phyloP scores from a whole-genome alignment of 257 asterid species.

The Primulina tabacum region DNA sequence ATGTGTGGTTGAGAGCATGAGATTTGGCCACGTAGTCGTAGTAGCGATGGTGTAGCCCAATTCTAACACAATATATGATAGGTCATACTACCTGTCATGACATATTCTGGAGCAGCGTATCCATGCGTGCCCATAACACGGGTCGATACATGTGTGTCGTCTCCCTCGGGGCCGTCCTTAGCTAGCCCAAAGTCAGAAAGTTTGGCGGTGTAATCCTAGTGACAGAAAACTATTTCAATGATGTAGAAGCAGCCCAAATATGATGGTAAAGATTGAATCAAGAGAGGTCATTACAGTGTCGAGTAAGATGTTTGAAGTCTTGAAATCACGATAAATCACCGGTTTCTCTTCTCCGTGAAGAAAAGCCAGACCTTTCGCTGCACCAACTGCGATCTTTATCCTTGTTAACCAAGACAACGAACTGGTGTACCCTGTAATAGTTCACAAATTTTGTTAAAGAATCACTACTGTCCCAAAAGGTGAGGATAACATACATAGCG shows the following conservation, averaged over 20 bases:
- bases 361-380: conserved; percentile 83
- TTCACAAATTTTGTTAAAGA: neutral
- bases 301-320: conserved; percentile 68
- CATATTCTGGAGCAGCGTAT: conserved; percentile 85
- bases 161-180: conserved; percentile 80
- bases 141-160: conserved; percentile 64
- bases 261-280: neutral
- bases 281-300: conserved; percentile 27
- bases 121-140: conserved; percentile 92
- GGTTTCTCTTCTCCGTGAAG: conserved; percentile 77
- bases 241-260: conserved; percentile 8
- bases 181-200: conserved; percentile 87
- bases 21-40: too few species aligned
- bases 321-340: conserved; percentile 73
- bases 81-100: conserved; percentile 58
- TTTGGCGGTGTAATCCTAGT: conserved; percentile 61
- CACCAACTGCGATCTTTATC: conserved; percentile 62
- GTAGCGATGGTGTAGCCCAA: too few species aligned
- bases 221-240: neutral
- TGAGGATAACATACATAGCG: neutral
- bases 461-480: too few species aligned
- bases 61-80: too few species aligned
- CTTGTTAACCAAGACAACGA: conserved; percentile 71
- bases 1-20: too few species aligned
- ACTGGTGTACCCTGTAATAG: conserved; percentile 47